Percentiles rank a stretch among this genome's conserved stretches.
These are phyloP conservation scores for Stachybotrys chartarum DNA, from an alignment of 2,329 filamentous ascomycete genomes.

Conservation along the genomic window DNA sequence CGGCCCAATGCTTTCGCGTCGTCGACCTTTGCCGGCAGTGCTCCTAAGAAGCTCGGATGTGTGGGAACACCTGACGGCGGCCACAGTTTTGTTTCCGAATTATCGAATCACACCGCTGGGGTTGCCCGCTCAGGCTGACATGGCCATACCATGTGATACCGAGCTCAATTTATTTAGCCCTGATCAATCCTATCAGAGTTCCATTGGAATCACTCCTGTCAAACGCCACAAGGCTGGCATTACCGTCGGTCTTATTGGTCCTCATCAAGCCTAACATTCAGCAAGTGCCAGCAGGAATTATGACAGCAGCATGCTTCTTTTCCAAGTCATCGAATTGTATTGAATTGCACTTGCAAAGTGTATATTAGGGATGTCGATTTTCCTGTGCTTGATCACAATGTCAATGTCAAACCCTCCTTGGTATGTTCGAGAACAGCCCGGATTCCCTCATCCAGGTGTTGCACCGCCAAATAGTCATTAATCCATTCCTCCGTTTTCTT, in stretches of 20 bases:
- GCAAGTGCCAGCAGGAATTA: too few relatives aligned
- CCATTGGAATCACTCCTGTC: background rate
- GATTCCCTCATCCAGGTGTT: slow-evolving; percentile 49
- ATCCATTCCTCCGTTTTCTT: slow-evolving; percentile 48
- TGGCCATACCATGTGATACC: background rate
- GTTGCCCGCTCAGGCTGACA: background rate
- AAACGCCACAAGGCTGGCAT: background rate
- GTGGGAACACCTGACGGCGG: background rate
- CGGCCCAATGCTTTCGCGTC: background rate
- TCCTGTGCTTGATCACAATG: slow-evolving; percentile 2
- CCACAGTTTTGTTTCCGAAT: background rate
- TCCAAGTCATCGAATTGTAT: too few relatives aligned
- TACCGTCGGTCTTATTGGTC: too few relatives aligned
- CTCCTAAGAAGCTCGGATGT: background rate
- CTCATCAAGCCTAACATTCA: too few relatives aligned
- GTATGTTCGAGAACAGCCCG: slow-evolving; percentile 48
- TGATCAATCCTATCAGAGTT: background rate
- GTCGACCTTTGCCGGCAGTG: background rate
- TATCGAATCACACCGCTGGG: background rate
- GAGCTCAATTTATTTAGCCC: background rate
- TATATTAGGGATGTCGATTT: too few relatives aligned
- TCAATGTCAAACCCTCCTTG: slow-evolving; percentile 22
- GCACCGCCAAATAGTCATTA: slow-evolving; percentile 38
- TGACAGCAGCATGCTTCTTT: too few relatives aligned
- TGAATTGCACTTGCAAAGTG: too few relatives aligned